These are phyloP conservation scores for Backusella tuberculispora DNA, from an alignment of 192 early-diverging fungal species.

Conservation along the genomic window DNA sequence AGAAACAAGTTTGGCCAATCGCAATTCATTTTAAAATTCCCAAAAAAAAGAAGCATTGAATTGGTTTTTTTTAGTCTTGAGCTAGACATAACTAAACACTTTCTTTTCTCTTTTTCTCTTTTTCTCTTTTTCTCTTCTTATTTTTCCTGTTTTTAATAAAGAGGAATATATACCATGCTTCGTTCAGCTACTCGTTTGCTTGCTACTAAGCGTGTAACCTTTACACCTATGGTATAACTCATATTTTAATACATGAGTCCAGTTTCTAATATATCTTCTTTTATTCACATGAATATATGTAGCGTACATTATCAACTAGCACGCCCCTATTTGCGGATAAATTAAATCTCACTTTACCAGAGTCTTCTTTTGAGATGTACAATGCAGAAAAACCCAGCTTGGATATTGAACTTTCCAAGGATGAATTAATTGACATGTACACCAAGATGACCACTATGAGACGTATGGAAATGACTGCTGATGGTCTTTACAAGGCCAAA, in stretches of 20 bases:
- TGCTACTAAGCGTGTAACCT: constrained; percentile 31
- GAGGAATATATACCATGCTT: constrained; percentile 32
- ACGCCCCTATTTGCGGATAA: constrained; percentile 39
- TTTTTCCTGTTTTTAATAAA: constrained; percentile 20
- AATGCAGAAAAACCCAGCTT: constrained; percentile 76
- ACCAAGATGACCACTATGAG: constrained; percentile 87
- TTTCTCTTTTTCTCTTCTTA: constrained; percentile 5
- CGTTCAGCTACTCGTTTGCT: constrained; percentile 40
- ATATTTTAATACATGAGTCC: not conserved
- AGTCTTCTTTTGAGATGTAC: constrained; percentile 79
- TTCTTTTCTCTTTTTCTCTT: constrained; percentile 1
- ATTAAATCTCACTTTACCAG: constrained; percentile 73
- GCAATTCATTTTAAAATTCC: not conserved
- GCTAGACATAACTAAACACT: not conserved
- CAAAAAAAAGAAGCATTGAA: not conserved
- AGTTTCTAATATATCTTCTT: not conserved
- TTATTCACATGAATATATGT: not conserved
- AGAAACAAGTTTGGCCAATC: constrained; percentile 13
- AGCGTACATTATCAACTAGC: constrained; percentile 47
- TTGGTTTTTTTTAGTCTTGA: not conserved
- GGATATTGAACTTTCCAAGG: constrained; percentile 65
- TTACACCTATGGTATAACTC: constrained; percentile 19
- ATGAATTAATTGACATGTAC: constrained; percentile 83
- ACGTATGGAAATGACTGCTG: constrained; percentile 91
- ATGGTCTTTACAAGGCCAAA: constrained; percentile 95